These are phyloP conservation scores for Ganoderma boninense DNA, from an alignment of 1,284 basidiomycete genomes.

Conservation along the genomic window DNA sequence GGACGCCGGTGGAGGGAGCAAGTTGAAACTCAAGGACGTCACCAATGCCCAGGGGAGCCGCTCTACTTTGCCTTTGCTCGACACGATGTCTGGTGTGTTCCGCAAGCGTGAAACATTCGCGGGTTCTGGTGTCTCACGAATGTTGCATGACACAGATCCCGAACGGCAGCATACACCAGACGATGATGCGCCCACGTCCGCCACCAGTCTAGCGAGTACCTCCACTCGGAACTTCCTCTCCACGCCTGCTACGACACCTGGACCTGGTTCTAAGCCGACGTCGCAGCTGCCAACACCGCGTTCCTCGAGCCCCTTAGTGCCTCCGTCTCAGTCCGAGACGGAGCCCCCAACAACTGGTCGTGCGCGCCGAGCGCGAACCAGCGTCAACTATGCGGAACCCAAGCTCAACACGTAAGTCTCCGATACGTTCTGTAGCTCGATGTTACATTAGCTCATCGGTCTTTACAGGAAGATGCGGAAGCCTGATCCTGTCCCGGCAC, in stretches of 20 bases:
- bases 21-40: constrained; percentile 68
- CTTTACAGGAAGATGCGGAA: constrained; percentile 87
- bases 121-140: constrained; percentile 13
- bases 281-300: constrained; percentile 53
- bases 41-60: constrained; percentile 61
- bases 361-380: constrained; percentile 78
- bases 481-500: constrained; percentile 62
- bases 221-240: constrained; percentile 50
- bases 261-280: constrained; percentile 37
- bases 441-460: neutral
- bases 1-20: constrained; percentile 46
- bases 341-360: constrained; percentile 55
- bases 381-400: constrained; percentile 89
- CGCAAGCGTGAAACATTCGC: neutral
- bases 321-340: constrained; percentile 46
- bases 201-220: constrained; percentile 42
- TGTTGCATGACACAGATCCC: constrained; percentile 44
- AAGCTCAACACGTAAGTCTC: constrained; percentile 85
- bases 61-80: constrained; percentile 46
- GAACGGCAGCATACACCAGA: constrained; percentile 50
- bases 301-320: constrained; percentile 57
- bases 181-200: constrained; percentile 45
- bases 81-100: constrained; percentile 44
- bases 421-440: neutral
- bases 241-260: constrained; percentile 52